Conservation (phyloP, 139 green algal genomes). For the Yamagishiella unicocca region DNA sequence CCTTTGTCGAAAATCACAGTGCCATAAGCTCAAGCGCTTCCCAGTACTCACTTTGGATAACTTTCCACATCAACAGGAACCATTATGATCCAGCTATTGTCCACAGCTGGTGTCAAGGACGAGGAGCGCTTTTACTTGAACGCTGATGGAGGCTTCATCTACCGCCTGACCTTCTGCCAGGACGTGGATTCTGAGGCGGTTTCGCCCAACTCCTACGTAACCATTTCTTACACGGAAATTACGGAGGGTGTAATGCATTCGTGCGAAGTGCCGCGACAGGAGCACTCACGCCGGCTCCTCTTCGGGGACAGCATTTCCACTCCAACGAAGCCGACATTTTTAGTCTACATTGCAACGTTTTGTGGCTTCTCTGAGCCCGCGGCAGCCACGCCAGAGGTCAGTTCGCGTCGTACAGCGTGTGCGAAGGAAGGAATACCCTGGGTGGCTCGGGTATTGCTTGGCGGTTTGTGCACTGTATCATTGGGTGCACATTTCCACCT, state of each 20-base stretch:
- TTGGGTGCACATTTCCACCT: too few relatives aligned
- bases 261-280: neutral
- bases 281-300: neutral
- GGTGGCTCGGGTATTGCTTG: too few relatives aligned
- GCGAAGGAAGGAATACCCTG: too few relatives aligned
- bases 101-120: neutral
- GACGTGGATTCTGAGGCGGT: neutral
- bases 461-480: too few relatives aligned
- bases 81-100: neutral
- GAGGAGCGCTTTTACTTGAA: neutral
- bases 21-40: too few relatives aligned
- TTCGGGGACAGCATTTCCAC: neutral
- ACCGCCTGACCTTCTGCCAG: neutral
- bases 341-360: constrained; percentile 5
- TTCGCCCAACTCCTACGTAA: neutral
- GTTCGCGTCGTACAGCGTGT: too few relatives aligned
- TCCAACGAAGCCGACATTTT: neutral
- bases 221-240: neutral
- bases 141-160: neutral
- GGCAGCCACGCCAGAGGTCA: neutral
- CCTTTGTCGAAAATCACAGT: neutral
- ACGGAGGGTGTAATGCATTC: neutral
- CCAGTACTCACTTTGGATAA: too few relatives aligned
- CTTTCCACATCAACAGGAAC: neutral
- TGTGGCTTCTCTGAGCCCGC: neutral